A percentile compares a stretch with the other conserved stretches of the same genome.
Evolutionary conservation across 2,329 filamentous ascomycete genomes (phyloP).

Genomic region (Thyridium curvatum): DNA sequence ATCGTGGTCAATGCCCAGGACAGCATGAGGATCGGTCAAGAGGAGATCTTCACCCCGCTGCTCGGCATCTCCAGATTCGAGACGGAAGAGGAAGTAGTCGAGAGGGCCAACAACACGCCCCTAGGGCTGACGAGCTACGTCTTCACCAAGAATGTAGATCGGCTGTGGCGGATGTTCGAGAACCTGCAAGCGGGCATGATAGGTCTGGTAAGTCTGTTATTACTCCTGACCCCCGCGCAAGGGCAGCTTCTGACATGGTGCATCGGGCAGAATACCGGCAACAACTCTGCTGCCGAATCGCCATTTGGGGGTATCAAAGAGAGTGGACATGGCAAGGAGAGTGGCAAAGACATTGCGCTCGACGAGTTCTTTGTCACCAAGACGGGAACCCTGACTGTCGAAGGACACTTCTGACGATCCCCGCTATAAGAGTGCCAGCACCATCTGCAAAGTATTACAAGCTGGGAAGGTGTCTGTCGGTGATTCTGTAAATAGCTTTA

Average conservation of each 20-base stretch:
- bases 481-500: no score
- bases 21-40: slow-evolving; percentile 39
- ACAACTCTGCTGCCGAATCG: slow-evolving; percentile 32
- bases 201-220: slow-evolving; percentile 27
- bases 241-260: slow-evolving; percentile 2
- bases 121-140: slow-evolving; percentile 47
- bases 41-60: slow-evolving; percentile 55
- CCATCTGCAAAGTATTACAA: no score
- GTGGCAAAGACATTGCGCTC: slow-evolving; percentile 39
- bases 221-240: neutral
- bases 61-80: slow-evolving; percentile 50
- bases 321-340: slow-evolving; percentile 39
- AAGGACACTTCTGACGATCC: slow-evolving; percentile 24
- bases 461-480: no score
- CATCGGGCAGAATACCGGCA: slow-evolving; percentile 30
- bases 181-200: slow-evolving; percentile 50
- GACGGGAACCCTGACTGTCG: slow-evolving; percentile 35
- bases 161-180: slow-evolving; percentile 51
- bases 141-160: slow-evolving; percentile 38
- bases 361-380: slow-evolving; percentile 40
- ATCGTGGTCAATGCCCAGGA: slow-evolving; percentile 41
- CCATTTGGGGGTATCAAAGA: slow-evolving; percentile 44
- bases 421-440: no score
- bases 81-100: slow-evolving; percentile 48
- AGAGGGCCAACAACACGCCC: slow-evolving; percentile 48